A percentile compares a stretch with the other conserved stretches of the same genome.
Conservation (phyloP, 208 protist species). For the Trichomonas tenax region DNA sequence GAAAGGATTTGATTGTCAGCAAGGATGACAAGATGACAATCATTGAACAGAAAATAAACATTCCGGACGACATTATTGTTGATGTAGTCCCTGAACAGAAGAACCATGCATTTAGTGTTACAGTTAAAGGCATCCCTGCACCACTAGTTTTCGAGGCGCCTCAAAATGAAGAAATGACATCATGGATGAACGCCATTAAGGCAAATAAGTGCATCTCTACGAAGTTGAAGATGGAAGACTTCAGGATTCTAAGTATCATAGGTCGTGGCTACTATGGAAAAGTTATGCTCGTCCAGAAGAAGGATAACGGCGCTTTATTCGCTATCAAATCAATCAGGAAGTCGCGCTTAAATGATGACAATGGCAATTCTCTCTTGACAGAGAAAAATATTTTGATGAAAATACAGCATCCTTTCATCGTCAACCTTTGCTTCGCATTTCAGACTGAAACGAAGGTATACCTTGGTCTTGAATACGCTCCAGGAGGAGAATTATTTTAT, state of each 20-base stretch:
- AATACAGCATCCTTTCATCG: constrained; percentile 48
- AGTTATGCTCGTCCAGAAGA: constrained; percentile 44
- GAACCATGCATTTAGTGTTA: neutral
- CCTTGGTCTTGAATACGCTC: constrained; percentile 48
- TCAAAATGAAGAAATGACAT: neutral
- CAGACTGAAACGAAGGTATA: constrained; percentile 48
- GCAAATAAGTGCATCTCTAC: neutral
- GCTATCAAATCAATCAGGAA: constrained; percentile 53
- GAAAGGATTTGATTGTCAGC: neutral
- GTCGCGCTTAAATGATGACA: neutral
- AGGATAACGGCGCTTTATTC: constrained; percentile 42
- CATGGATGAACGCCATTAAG: neutral
- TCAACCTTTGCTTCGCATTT: constrained; percentile 51
- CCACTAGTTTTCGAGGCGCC: neutral
- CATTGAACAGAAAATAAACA: neutral
- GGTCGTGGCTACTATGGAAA: constrained; percentile 56
- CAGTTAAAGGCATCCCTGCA: neutral
- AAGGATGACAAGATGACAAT: neutral
- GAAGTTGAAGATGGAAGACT: constrained; percentile 38
- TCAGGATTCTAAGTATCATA: constrained; percentile 48
- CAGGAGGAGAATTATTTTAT: constrained; percentile 57
- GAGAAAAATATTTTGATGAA: constrained; percentile 46
- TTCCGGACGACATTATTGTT: neutral
- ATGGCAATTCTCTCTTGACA: neutral
- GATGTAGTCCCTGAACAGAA: neutral